Evolutionary conservation across 1,139 yeast species (phyloP), one percentile per base, ranked within the genome.

Genomic region (Suhomyces atakaporum): DNA sequence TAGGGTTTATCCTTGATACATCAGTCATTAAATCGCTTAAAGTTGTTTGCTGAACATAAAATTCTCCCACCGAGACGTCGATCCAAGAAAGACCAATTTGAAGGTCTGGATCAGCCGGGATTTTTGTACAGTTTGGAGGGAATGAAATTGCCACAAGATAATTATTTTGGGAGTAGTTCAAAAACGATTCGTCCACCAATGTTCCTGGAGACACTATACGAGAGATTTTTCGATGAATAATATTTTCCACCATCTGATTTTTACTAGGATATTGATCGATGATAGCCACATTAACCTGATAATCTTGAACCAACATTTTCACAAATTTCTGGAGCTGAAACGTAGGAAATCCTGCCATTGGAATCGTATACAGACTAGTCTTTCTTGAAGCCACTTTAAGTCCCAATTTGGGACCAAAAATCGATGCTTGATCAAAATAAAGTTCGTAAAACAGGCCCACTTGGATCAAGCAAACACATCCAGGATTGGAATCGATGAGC

Each of bases 121-220:
- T 62, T 23, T 58, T 55, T 29, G 70, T 60, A 31, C 71, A 60
- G 39, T 64, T 67, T 10, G 71, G 67, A 0, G 88, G 85, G 31
- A 84, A 68, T 5, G 77, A 72, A 9, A 90, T 66, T 3, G 89
- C 76, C 26, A 84, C 66, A 24, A 90, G 63, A 53, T 72, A 89
- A 51, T 89, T 88, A 47, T 85, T 84, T 35, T 76, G 74, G 44
- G 77, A 78, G 42, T 78, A 79, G 51, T 89, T 84, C 49, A 92
- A 66, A 45, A 90, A 84, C 1, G 86, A 79, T 50, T 92, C 97
- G 50, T 88, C 96, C 9, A 90, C 76, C 34, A 92, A 73, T 0
- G 97, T 92, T 1, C 99, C 98, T 0, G 97, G 97, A 0, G 97
- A 84, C 2, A 92, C 78, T 6, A 90, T 79, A 30, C 97, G 69